phyloP scores from a whole-genome alignment of 2,329 filamentous ascomycete species.

The Bisporella sp. region DNA sequence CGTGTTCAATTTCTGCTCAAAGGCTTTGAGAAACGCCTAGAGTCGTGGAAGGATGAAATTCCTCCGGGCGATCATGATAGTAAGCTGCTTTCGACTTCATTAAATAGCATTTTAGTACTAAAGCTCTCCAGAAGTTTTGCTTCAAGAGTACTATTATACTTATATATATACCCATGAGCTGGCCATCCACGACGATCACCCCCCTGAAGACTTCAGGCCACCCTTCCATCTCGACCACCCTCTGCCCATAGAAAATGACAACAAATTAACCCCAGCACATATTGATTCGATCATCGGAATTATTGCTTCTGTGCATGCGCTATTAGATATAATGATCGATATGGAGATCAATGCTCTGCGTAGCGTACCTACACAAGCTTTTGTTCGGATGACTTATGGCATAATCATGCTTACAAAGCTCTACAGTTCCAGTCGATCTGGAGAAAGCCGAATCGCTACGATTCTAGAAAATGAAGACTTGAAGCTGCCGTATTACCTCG shows the following conservation, averaged over 20 bases:
- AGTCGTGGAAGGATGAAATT: constrained; percentile 33
- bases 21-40: constrained; percentile 42
- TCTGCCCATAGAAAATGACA: not conserved
- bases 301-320: not conserved
- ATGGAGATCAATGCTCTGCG: not conserved
- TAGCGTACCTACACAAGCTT: not conserved
- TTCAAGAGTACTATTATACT: constrained; percentile 39
- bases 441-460: not conserved
- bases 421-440: not conserved
- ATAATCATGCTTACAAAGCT: not conserved
- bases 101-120: not conserved
- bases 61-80: constrained; percentile 24
- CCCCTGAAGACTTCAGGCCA: constrained; percentile 38
- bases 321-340: not conserved
- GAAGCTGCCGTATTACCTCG: not conserved
- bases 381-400: not conserved
- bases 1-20: constrained; percentile 44
- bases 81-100: constrained; percentile 1
- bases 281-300: not conserved
- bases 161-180: constrained; percentile 51
- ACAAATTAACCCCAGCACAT: not conserved
- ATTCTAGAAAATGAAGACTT: not conserved
- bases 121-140: constrained; percentile 9
- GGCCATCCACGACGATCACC: constrained; percentile 46
- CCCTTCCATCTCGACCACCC: constrained; percentile 10